Evolutionary conservation across 495 filamentous ascomycete genomes (phyloP).

Genomic region (Penicillium turbatum): DNA sequence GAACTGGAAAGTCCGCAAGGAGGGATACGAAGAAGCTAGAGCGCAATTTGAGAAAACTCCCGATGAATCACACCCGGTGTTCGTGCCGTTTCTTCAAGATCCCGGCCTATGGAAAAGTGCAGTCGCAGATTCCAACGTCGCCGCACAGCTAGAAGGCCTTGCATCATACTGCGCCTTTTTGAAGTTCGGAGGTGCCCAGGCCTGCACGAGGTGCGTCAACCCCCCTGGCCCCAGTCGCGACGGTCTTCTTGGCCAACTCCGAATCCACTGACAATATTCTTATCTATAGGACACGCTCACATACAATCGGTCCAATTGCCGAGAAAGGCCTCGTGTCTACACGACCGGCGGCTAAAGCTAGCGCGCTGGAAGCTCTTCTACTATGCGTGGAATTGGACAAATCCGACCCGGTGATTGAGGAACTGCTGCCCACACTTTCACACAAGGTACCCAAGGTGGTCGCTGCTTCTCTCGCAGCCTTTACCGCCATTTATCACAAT

Average conservation of each 20-base stretch:
- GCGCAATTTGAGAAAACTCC: slow-evolving; percentile 80
- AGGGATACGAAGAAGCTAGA: slow-evolving; percentile 88
- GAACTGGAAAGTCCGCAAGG: slow-evolving; percentile 97
- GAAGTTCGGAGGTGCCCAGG: slow-evolving; percentile 76
- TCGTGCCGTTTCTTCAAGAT: slow-evolving; percentile 82
- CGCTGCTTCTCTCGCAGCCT: slow-evolving; percentile 72
- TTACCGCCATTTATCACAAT: slow-evolving; percentile 81
- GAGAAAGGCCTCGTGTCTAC: slow-evolving; percentile 91
- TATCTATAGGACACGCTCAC: slow-evolving; percentile 60
- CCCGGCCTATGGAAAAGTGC: slow-evolving; percentile 85
- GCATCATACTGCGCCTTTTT: slow-evolving; percentile 82
- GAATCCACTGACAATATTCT: slow-evolving; percentile 11
- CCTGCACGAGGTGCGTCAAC: slow-evolving; percentile 60
- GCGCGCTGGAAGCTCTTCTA: slow-evolving; percentile 78
- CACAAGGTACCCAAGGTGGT: slow-evolving; percentile 95
- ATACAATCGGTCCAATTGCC: slow-evolving; percentile 70
- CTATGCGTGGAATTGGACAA: slow-evolving; percentile 88
- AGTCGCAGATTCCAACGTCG: slow-evolving; percentile 93
- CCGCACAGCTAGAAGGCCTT: slow-evolving; percentile 91
- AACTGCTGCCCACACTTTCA: slow-evolving; percentile 76
- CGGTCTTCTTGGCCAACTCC: neutral
- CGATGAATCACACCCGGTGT: slow-evolving; percentile 82
- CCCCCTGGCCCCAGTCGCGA: neutral
- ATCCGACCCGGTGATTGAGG: slow-evolving; percentile 81
- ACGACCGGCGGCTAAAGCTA: slow-evolving; percentile 81